Evolutionary conservation across 2,329 filamentous ascomycete genomes (phyloP).

Genomic region (Nakataea oryzae): DNA sequence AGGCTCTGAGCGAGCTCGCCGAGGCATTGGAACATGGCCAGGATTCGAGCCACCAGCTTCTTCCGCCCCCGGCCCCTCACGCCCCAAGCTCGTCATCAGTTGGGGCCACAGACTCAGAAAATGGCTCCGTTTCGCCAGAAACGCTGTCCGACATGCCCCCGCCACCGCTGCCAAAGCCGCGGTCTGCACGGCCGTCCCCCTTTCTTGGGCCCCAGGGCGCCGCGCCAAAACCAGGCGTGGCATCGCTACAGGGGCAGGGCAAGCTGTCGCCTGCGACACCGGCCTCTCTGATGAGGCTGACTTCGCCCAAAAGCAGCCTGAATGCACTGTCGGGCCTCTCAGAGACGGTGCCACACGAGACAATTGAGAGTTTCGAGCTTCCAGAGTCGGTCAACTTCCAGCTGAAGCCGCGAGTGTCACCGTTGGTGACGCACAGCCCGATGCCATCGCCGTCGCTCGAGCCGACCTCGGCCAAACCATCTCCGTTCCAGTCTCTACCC

Average conservation of each 20-base stretch:
- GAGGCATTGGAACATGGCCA: conserved; percentile 28
- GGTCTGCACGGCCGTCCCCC: conserved; percentile 56
- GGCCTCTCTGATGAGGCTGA: conserved; percentile 76
- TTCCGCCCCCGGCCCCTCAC: conserved; percentile 13
- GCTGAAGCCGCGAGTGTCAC: conserved; percentile 30
- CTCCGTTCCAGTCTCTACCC: conserved; percentile 36
- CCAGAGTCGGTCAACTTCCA: conserved; percentile 57
- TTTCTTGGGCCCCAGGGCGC: conserved; percentile 48
- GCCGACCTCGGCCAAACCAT: conserved; percentile 34
- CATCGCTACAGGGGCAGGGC: conserved; percentile 20
- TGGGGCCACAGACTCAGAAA: conserved; percentile 46
- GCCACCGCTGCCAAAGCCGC: conserved; percentile 55
- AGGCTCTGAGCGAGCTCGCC: conserved; percentile 41
- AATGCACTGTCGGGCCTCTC: conserved; percentile 19
- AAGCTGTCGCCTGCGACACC: conserved; percentile 65
- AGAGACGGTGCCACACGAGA: conserved; percentile 34
- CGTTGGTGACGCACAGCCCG: conserved; percentile 40
- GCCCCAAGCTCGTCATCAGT: conserved; percentile 19
- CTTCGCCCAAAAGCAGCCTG: conserved; percentile 39
- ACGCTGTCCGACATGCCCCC: conserved; percentile 56
- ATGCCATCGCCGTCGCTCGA: conserved; percentile 27
- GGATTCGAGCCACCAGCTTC: conserved; percentile 21
- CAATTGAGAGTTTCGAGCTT: conserved; percentile 51
- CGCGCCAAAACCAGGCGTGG: conserved; percentile 11
- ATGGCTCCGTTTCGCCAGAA: conserved; percentile 55